These are phyloP conservation scores for Blastobotrys indianensis DNA, from an alignment of 1,139 yeast species.

Conservation along the genomic window DNA sequence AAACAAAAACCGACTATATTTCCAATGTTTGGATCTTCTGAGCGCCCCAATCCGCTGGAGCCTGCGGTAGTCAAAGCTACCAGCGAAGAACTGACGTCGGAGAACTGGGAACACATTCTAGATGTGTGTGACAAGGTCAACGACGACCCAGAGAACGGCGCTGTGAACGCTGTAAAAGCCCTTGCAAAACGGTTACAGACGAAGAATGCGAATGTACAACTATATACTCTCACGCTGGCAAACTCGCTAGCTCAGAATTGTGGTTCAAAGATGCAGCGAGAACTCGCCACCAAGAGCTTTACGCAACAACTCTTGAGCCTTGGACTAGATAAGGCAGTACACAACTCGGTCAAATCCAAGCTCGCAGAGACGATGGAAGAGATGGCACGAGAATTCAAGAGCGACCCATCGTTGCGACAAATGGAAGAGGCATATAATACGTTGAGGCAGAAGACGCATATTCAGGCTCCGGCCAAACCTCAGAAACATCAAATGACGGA, in stretches of 20 bases:
- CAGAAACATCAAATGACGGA: slow-evolving; percentile 49
- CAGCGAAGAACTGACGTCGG: slow-evolving; percentile 70
- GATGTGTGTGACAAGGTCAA: slow-evolving; percentile 80
- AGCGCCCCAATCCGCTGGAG: slow-evolving; percentile 25
- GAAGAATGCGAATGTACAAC: slow-evolving; percentile 73
- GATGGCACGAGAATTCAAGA: slow-evolving; percentile 48
- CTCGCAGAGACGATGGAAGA: slow-evolving; percentile 66
- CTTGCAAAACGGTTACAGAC: slow-evolving; percentile 50
- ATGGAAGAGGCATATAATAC: slow-evolving; percentile 55
- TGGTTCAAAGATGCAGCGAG: slow-evolving; percentile 80
- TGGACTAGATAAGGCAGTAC: slow-evolving; percentile 54
- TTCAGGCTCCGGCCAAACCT: slow-evolving; percentile 52
- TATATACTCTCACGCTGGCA: slow-evolving; percentile 65
- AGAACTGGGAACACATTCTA: slow-evolving; percentile 78
- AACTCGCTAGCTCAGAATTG: slow-evolving; percentile 87
- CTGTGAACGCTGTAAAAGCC: slow-evolving; percentile 47
- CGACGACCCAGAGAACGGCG: slow-evolving; percentile 61
- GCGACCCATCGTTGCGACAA: slow-evolving; percentile 68
- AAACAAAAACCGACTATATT: neutral
- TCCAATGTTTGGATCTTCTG: slow-evolving; percentile 25
- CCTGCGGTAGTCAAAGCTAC: slow-evolving; percentile 55
- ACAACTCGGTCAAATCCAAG: slow-evolving; percentile 59
- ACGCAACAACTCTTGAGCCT: slow-evolving; percentile 51
- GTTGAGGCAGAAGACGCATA: slow-evolving; percentile 30
- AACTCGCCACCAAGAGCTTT: slow-evolving; percentile 67